Conservation (phyloP, 2,329 filamentous ascomycete species). For the Botryotinia globosa region DNA sequence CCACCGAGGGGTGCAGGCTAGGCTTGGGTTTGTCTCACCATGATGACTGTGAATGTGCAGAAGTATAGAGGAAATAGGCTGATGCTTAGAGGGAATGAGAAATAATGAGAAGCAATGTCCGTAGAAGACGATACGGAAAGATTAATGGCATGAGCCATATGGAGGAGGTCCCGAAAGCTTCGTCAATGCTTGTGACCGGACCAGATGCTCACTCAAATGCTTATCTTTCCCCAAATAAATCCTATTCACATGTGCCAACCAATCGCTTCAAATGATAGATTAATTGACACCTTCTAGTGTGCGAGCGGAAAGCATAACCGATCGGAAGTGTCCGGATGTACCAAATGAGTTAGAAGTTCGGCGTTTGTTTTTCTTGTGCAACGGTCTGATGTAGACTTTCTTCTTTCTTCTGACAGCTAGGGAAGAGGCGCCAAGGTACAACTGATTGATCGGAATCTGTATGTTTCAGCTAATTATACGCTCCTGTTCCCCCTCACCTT, state of each 20-base stretch:
- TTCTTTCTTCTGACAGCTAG: slow-evolving; percentile 1
- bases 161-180: neutral
- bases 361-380: slow-evolving; percentile 12
- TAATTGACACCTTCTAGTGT: slow-evolving; percentile 7
- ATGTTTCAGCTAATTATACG: slow-evolving; percentile 10
- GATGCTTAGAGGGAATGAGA: neutral
- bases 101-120: neutral
- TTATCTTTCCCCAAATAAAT: neutral
- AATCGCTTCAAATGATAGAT: neutral
- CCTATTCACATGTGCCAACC: neutral
- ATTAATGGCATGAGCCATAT: neutral
- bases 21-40: neutral
- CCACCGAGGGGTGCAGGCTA: neutral
- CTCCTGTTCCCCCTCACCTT: neutral
- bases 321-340: neutral
- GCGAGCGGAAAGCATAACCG: slow-evolving; percentile 7
- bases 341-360: slow-evolving; percentile 10
- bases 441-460: neutral
- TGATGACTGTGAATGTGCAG: neutral
- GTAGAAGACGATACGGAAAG: neutral
- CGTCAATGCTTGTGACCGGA: neutral
- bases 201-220: neutral
- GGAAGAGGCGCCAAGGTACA: neutral
- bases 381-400: neutral
- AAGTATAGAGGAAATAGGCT: neutral